Base-by-base conservation (phyloP, 1,139 yeast species). In the Diutina pseudorugosa region DNA sequence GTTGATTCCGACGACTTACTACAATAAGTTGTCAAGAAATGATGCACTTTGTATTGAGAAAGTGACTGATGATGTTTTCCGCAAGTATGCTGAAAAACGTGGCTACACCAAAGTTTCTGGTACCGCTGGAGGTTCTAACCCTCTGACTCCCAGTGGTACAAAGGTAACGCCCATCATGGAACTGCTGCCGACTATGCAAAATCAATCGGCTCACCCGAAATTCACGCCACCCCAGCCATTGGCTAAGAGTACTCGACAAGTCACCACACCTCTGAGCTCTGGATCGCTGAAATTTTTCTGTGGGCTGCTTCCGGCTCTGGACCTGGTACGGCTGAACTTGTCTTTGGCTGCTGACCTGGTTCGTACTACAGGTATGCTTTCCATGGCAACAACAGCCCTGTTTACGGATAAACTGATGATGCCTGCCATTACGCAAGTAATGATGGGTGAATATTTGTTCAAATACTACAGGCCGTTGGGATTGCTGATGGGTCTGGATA, bases 401-500 rank as follows among this genome's bases (percentile, higher is more conserved):
- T 68, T 85, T 45, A 81, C 85, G 3, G 93, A 84, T 58, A 80
- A 78, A 53, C 79, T 82, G 49, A 86, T 88, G 78, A 85, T 88
- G 58, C 91, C 94, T 1, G 93, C 94, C 2, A 80, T 93, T 53
- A 86, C 97, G 0, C 96, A 90, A 65, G 85, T 94, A 7, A 91
- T 93, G 51, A 86, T 91, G 66, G 98, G 98, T 54, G 98, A 91
- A 65, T 89, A 83, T 59, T 72, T 90, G 57, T 85, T 78, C 78
- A 93, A 93, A 66, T 91, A 93, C 65, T 88, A 85, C 65, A 82
- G 95, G 52, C 79, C 82, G 56, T 71, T 86, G 55, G 88, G 94
- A 16, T 75, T 88, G 53, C 79, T 85, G 52, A 80, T 89, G 0
- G 78, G 89, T 48, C 79, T 94, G 0, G 93, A 86, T 54, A 79